Percentiles rank a stretch among this genome's conserved stretches.
These are phyloP conservation scores for Malus domestica DNA, from an alignment of 306 rosid genomes.

Conservation along the genomic window DNA sequence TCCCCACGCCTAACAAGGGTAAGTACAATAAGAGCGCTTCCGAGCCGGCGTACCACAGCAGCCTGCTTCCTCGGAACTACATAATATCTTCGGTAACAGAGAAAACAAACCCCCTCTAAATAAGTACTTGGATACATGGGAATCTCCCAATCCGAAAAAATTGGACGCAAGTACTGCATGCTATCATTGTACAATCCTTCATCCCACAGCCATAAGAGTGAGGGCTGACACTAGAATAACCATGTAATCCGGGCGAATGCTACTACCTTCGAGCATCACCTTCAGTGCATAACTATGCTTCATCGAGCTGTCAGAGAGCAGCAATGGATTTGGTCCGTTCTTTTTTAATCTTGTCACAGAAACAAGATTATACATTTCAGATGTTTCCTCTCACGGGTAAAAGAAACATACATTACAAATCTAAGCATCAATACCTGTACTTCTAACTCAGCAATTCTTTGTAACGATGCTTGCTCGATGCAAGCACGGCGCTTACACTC, in stretches of 20 bases:
- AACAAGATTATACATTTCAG: background rate
- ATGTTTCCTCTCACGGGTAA: conserved; percentile 1
- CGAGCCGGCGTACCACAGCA: background rate
- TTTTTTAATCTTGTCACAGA: conserved; percentile 45
- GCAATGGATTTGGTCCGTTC: conserved; percentile 27
- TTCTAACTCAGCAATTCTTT: conserved; percentile 79
- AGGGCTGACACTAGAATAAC: conserved; percentile 88
- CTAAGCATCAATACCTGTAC: conserved; percentile 53
- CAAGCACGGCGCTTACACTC: conserved; percentile 82
- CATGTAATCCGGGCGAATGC: conserved; percentile 70
- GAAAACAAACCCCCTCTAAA: too few relatives aligned
- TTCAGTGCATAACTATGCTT: conserved; percentile 25
- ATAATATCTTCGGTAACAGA: background rate
- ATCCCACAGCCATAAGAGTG: conserved; percentile 73
- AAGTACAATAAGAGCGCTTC: too few relatives aligned
- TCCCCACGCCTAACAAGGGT: too few relatives aligned
- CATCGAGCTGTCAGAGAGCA: conserved; percentile 24
- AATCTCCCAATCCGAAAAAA: background rate
- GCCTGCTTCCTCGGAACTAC: background rate
- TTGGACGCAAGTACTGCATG: background rate
- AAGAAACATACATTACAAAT: conserved; percentile 1
- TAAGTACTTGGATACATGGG: background rate
- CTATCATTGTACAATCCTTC: conserved; percentile 22
- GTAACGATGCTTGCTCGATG: conserved; percentile 88
- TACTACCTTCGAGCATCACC: conserved; percentile 47